Evolutionary conservation across 164 flowering plant genomes (phyloP), one percentile per base, ranked within the genome.

Genomic region (Sextonia rubra): DNA sequence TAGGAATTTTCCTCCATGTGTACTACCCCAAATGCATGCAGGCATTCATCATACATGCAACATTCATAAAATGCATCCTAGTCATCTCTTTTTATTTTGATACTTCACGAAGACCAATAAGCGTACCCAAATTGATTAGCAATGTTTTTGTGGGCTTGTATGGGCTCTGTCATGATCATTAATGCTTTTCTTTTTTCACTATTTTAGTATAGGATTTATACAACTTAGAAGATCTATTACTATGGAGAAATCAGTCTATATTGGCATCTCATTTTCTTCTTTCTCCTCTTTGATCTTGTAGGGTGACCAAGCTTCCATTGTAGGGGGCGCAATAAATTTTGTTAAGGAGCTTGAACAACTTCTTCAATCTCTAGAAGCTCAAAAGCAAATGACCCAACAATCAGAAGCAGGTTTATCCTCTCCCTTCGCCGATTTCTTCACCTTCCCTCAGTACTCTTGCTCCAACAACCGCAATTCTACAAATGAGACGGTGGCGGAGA

Each of bases 291-390:
- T 71, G 56, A 18, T 55, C 56, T 32, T 47, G 22, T 69, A 90
- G 98, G 93, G 96, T n/a, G 98, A 94, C 78, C 98, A 94, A 81
- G 98, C 98, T 48, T 94, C 98, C 1, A 90, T 94, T 12, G 78
- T 94, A 44, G 97, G 94, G 12, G 97, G 98, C 0, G 97, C 98
- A 20, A 94, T 94, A 47, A 90, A 90, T 61, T 94, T 86, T 63
- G 97, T 94, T 76, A 94, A 90, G 82, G 94, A 92, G 77, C 86
- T 94, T 4, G 97, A 93, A 75, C 97, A 93, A 69, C 87, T 82
- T 6, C 78, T 93, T 23, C 97, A 91, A 69, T 83, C 85, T 52
- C 78, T 88, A 20, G 86, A 87, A 69, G 81, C 81, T 5, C 80
- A 84, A 3, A 85, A 83, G 73, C 70, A 68, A 75, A 74, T 64